phyloP scores from a whole-genome alignment of 2,329 filamentous ascomycete genomes.

The Apiospora hydei region DNA sequence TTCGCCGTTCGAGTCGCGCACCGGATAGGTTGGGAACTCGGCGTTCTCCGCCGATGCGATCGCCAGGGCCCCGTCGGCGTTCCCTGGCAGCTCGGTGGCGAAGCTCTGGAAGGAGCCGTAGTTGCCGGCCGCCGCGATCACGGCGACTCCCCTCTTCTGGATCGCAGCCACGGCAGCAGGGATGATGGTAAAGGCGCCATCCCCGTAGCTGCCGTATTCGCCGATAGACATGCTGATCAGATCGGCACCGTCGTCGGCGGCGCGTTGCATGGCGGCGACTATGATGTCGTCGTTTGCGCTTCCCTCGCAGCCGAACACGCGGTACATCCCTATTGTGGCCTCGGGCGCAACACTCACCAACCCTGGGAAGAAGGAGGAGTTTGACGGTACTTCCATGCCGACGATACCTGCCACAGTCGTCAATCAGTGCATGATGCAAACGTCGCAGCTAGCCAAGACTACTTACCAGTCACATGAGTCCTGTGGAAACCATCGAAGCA shows the following conservation, averaged over 20 bases:
- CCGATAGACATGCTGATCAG: constrained; percentile 29
- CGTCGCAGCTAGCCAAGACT: neutral
- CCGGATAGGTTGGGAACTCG: neutral
- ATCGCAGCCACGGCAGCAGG: neutral
- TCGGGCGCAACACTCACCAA: neutral
- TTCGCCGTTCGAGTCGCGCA: neutral
- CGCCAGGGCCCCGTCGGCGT: neutral
- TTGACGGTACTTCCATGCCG: constrained; percentile 58
- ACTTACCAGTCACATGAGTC: neutral
- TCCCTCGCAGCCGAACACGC: constrained; percentile 40
- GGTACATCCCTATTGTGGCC: neutral
- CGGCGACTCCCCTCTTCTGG: neutral
- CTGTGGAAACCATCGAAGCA: neutral
- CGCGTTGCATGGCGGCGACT: constrained; percentile 47
- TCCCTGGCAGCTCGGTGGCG: neutral
- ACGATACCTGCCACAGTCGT: constrained; percentile 64
- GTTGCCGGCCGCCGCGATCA: neutral
- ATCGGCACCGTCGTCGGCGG: constrained; percentile 46
- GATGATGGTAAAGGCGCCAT: neutral
- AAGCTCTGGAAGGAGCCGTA: neutral
- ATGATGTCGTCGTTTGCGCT: constrained; percentile 46
- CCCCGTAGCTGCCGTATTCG: neutral
- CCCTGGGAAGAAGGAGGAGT: neutral
- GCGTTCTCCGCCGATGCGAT: neutral
- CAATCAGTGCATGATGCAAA: neutral